Evolutionary conservation across 306 rosid species (phyloP), one percentile per base, ranked within the genome.

Genomic region (Fragaria ananassa): DNA sequence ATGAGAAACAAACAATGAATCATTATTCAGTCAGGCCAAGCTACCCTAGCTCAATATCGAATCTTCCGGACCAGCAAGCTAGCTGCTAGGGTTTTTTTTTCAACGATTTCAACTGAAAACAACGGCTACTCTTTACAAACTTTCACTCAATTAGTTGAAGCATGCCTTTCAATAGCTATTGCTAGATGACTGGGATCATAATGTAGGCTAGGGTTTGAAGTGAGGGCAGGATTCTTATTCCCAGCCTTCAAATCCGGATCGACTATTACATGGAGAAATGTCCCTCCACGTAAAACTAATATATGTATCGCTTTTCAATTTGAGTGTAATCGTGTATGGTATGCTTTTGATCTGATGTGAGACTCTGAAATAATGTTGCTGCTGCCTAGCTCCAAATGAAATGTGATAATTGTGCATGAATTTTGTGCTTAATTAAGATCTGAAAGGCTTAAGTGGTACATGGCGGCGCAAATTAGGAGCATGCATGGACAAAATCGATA

Each of bases 151-250:
- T 61, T 29, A 2, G 86, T 74, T 88, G 72, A 72, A 72, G 77
- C 41, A 63, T 66, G 69, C 78, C 82, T 88, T 83, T 85, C 89
- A 44, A 44, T 4, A 21, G 8, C 45, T 9, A 34, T 56, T 58
- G 2, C 4, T 5, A 3, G 62, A 39, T 35, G 35, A 56, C 44
- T 31, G 42, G 3, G 71, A 42, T 39, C 60, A 8, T 4, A 39
- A 41, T 41, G 6, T 8, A 50, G 78, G 21, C 21, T 58, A 62
- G 76, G 67, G 41, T 77, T 84, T 68, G 66, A 37, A 53, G 57
- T 25, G 19, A 41, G 15, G 56, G 68, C 44, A 62, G 1, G 23
- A 27, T 29, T 27, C 19, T 3, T 58, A 4, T 15, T 7, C 12
- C 0, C 3, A 9, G 6, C 46, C 76, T 56, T 14, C 65, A 74